A percentile compares a stretch with the other conserved stretches of the same genome.
phyloP scores from a whole-genome alignment of 116 monocot species.

The Trichopus zeylanicus region DNA sequence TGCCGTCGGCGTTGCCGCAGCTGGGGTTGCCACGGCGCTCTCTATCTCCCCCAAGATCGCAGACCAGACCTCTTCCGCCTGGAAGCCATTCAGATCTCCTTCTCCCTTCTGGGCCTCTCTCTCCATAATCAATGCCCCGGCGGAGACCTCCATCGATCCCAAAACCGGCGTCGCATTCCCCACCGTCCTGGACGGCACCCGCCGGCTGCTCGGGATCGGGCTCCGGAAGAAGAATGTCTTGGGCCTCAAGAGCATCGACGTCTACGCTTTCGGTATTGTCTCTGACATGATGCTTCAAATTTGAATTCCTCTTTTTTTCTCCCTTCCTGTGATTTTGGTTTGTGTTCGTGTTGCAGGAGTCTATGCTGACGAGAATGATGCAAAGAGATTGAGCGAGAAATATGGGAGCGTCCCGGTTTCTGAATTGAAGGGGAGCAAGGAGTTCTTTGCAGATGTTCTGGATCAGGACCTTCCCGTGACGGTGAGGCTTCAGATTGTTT shows the following conservation, averaged over 20 bases:
- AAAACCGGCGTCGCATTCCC: slow-evolving; percentile 71
- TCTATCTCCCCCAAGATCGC: slow-evolving; percentile 16
- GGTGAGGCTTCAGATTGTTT: slow-evolving; percentile 88
- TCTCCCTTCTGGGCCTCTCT: slow-evolving; percentile 55
- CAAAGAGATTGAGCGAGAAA: slow-evolving; percentile 47
- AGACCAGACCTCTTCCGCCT: not conserved
- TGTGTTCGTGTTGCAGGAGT: slow-evolving; percentile 36
- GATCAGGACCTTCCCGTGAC: slow-evolving; percentile 68
- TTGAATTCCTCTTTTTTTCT: not conserved
- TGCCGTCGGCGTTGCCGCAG: slow-evolving; percentile 11
- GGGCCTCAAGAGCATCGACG: slow-evolving; percentile 77
- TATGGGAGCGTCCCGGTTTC: slow-evolving; percentile 30
- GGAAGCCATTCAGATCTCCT: not conserved
- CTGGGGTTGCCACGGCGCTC: slow-evolving; percentile 22
- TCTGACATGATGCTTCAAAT: too few relatives aligned
- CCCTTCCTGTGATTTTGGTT: not conserved
- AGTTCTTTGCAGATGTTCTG: slow-evolving; percentile 47
- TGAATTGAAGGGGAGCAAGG: slow-evolving; percentile 48
- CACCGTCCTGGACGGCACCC: slow-evolving; percentile 31
- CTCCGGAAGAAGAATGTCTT: slow-evolving; percentile 57
- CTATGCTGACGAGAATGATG: slow-evolving; percentile 71
- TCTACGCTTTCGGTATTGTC: slow-evolving; percentile 71
- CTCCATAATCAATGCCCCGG: slow-evolving; percentile 30
- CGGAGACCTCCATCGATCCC: slow-evolving; percentile 36
- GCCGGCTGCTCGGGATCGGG: slow-evolving; percentile 52